phyloP scores from a whole-genome alignment of 179 eudicot species.

The Nepenthes alata region DNA sequence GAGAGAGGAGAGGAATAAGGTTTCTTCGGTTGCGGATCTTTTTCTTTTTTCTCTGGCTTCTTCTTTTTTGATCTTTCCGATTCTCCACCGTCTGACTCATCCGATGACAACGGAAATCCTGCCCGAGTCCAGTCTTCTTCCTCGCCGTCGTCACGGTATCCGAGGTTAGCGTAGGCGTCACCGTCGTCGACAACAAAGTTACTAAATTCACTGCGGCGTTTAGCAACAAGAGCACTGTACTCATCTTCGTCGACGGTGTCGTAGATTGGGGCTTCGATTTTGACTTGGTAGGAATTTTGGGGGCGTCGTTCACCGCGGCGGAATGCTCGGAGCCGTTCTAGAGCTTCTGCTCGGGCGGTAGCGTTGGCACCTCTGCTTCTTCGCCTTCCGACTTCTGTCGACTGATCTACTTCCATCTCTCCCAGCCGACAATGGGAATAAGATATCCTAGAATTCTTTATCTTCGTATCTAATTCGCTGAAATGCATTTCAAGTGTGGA shows the following conservation, averaged over 20 bases:
- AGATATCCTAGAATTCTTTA: background rate
- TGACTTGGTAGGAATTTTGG: slow-evolving; percentile 30
- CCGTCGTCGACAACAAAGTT: slow-evolving; percentile 68
- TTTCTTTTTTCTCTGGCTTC: slow-evolving; percentile 24
- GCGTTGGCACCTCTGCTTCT: slow-evolving; percentile 33
- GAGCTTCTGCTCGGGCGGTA: slow-evolving; percentile 44
- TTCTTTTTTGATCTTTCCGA: slow-evolving; percentile 34
- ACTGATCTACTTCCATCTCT: slow-evolving; percentile 41
- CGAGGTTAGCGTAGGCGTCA: slow-evolving; percentile 31
- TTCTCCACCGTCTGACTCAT: slow-evolving; percentile 24
- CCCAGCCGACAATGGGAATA: background rate
- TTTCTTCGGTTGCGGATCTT: slow-evolving; percentile 26
- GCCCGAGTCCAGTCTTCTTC: slow-evolving; percentile 51
- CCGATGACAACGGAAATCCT: slow-evolving; percentile 17
- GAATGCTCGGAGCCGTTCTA: slow-evolving; percentile 52
- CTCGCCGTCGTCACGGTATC: slow-evolving; percentile 79
- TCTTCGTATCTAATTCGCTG: background rate
- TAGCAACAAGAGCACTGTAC: slow-evolving; percentile 63
- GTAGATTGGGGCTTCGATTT: slow-evolving; percentile 65
- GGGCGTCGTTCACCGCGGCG: slow-evolving; percentile 42
- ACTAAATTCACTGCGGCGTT: slow-evolving; percentile 51
- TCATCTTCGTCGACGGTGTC: slow-evolving; percentile 84
- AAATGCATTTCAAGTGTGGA: background rate
- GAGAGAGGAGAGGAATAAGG: slow-evolving; percentile 30
- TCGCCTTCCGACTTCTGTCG: slow-evolving; percentile 30